phyloP scores from a whole-genome alignment of 1,139 yeast genomes.

The Lizanozyma gosingica region DNA sequence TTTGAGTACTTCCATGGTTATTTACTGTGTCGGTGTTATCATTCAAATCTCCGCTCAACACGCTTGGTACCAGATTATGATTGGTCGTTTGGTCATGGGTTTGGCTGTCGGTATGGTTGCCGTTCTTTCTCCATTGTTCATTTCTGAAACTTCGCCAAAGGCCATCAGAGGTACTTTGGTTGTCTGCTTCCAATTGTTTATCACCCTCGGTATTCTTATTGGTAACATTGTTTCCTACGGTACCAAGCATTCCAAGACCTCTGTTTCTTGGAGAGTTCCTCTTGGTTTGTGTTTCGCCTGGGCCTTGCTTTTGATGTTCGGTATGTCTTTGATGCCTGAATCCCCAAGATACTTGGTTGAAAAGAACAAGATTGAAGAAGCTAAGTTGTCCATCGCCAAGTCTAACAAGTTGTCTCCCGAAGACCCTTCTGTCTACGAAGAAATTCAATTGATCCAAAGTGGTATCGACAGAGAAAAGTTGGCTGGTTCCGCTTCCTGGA shows the following conservation, averaged over 20 bases:
- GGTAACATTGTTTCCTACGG: slow-evolving; percentile 60
- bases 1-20: slow-evolving; percentile 43
- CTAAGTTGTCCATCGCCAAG: slow-evolving; percentile 51
- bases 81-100: slow-evolving; percentile 62
- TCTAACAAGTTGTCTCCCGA: slow-evolving; percentile 55
- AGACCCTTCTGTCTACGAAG: slow-evolving; percentile 48
- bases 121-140: slow-evolving; percentile 55
- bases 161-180: slow-evolving; percentile 64
- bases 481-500: slow-evolving; percentile 66
- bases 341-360: slow-evolving; percentile 67
- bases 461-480: slow-evolving; percentile 54
- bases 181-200: slow-evolving; percentile 57
- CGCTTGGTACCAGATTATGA: slow-evolving; percentile 46
- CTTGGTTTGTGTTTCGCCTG: slow-evolving; percentile 45
- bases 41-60: slow-evolving; percentile 49
- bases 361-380: slow-evolving; percentile 44
- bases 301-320: slow-evolving; percentile 39
- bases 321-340: slow-evolving; percentile 67
- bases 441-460: slow-evolving; percentile 51
- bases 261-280: slow-evolving; percentile 60
- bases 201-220: slow-evolving; percentile 53
- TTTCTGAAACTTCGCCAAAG: slow-evolving; percentile 60
- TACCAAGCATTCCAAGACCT: slow-evolving; percentile 35
- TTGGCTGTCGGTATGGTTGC: slow-evolving; percentile 59
- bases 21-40: slow-evolving; percentile 54